phyloP scores from a whole-genome alignment of 2,329 filamentous ascomycete genomes.

The Pyrenophora teres region DNA sequence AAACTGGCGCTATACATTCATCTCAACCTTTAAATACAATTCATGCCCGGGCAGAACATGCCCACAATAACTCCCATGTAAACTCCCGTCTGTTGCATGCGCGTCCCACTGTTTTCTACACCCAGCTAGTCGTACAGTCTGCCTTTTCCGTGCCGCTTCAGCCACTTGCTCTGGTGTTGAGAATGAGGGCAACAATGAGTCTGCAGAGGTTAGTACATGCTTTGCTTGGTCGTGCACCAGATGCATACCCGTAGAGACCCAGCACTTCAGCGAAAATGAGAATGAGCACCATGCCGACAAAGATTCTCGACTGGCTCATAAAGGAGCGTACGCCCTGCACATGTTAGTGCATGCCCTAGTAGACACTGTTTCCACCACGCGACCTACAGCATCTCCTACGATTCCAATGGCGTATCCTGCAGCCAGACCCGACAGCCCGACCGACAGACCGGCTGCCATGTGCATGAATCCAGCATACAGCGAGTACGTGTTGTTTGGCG shows the following conservation, averaged over 20 bases:
- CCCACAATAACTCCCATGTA: slow-evolving; percentile 25
- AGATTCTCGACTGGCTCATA: slow-evolving; percentile 94
- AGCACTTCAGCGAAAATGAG: slow-evolving; percentile 98
- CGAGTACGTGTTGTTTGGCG: slow-evolving; percentile 69
- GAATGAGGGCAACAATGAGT: slow-evolving; percentile 88
- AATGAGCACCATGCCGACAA: slow-evolving; percentile 98
- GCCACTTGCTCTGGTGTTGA: slow-evolving; percentile 82
- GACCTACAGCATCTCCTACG: slow-evolving; percentile 81
- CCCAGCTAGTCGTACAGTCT: slow-evolving; percentile 38
- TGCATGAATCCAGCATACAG: slow-evolving; percentile 95
- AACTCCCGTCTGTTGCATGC: slow-evolving; percentile 34
- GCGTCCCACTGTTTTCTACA: slow-evolving; percentile 26
- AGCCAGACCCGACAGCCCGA: slow-evolving; percentile 54
- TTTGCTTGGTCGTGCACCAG: neutral
- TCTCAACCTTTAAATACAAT: neutral
- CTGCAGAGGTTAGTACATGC: slow-evolving; percentile 53
- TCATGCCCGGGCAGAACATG: slow-evolving; percentile 3
- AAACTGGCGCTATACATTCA: slow-evolving; percentile 4
- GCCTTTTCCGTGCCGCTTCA: slow-evolving; percentile 26
- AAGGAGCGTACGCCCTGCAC: slow-evolving; percentile 79
- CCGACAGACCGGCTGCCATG: slow-evolving; percentile 84
- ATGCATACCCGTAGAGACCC: slow-evolving; percentile 86
- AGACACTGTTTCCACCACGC: neutral
- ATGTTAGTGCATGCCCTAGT: slow-evolving; percentile 19
- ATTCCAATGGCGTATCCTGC: slow-evolving; percentile 77